Conservation (phyloP, 1,284 basidiomycete genomes). For the Ustilago trichophora region DNA sequence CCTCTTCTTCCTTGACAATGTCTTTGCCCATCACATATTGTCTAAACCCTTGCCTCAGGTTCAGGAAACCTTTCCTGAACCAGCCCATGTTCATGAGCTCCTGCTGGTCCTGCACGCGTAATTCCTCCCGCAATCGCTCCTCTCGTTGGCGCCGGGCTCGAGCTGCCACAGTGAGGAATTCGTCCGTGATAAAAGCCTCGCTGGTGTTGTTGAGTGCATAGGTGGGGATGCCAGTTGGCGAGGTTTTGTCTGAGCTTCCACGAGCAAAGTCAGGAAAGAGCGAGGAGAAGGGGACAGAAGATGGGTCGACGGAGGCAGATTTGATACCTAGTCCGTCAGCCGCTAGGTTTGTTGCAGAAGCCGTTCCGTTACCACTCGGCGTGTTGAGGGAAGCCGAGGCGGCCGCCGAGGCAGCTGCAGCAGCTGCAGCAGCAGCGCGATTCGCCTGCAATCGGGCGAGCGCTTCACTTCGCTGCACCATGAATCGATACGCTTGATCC, state of each 20-base stretch:
- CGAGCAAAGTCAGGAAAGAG: conserved; percentile 31
- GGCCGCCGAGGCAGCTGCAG: conserved; percentile 5
- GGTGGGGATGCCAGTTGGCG: neutral
- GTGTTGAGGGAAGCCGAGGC: too few relatives aligned
- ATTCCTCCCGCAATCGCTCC: conserved; percentile 26
- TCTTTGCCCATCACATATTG: conserved; percentile 41
- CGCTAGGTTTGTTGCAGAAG: conserved; percentile 8
- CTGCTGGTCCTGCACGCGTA: conserved; percentile 18
- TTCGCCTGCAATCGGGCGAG: conserved; percentile 19
- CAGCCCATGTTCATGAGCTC: conserved; percentile 50
- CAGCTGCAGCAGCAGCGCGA: conserved; percentile 15
- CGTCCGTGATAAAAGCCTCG: conserved; percentile 37
- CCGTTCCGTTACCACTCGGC: neutral
- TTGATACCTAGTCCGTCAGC: conserved; percentile 24
- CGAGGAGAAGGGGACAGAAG: conserved; percentile 14
- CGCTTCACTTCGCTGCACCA: conserved; percentile 39
- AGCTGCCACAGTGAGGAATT: conserved; percentile 43
- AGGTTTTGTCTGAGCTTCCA: neutral
- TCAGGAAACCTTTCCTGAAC: conserved; percentile 40
- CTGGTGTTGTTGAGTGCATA: conserved; percentile 10
- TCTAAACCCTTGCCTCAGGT: conserved; percentile 24
- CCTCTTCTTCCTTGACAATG: conserved; percentile 20
- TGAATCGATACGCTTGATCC: conserved; percentile 49
- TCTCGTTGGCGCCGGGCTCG: conserved; percentile 30
- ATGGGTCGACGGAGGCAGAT: conserved; percentile 18